Base-by-base conservation (phyloP, 306 rosid genomes). In the Prunus mume region DNA sequence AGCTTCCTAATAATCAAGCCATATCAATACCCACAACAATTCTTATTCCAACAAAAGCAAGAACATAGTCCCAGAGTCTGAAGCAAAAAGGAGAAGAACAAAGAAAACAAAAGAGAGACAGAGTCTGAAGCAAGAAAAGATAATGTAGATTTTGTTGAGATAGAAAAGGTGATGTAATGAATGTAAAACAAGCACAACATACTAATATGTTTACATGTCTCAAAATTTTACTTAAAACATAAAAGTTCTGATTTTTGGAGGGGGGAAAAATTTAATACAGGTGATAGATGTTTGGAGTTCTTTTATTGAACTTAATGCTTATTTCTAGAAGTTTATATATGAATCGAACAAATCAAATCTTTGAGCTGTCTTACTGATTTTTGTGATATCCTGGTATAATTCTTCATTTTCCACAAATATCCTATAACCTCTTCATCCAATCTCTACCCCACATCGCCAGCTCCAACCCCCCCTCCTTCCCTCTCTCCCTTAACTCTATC, bases 121-220 rank as follows among this genome's bases (percentile, higher is more conserved):
- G 17, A 19, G 32, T 20, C 14, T n/a, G 18, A 73, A 10, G 25
- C 32, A 47, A 60, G 19, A 61, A 46, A 61, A 6, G 9, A 12
- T 11, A 45, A 20, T 38, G 14, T 7, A 24, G 49, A 46, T 30
- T 58, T 22, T 60, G 19, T 60, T 2, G 34, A 12, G 11, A 25
- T 5, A 60, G 28, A 13, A 56, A 60, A 60, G 5, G 12, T 25
- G 65, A 28, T 60, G 65, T 10, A 25, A 60, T 24, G 72, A 63
- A 76, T 14, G 78, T 58, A 8, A 25, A 78, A 38, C 22, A 49
- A 76, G 46, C 64, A 62, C 15, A 74, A 60, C 32, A 41, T 11
- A 11, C 18, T 45, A 1, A 47, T 45, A 67, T 67, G 38, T 25
- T 12, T 15, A 60, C 27, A 56, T 25, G 19, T 25, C 38, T 27